Evolutionary conservation across 2,329 filamentous ascomycete species (phyloP), one percentile per base, ranked within the genome.

Genomic region (Xenosphaeropsis pyriputrescens): DNA sequence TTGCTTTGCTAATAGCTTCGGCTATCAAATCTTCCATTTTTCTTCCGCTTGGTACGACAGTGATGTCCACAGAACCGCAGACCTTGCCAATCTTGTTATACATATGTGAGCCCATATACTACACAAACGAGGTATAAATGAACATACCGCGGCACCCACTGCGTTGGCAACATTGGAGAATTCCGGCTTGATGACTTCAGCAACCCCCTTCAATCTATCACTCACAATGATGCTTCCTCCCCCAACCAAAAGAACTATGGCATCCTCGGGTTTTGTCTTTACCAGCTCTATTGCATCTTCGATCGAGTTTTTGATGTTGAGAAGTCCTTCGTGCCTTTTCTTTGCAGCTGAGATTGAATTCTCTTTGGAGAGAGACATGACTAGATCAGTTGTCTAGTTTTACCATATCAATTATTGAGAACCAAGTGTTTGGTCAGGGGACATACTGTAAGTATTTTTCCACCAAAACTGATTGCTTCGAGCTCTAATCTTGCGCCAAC

Each of bases 91-190:
- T 72, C 0, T 19, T 19, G 5, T 5, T 19, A 8, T 19, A 19
- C 18, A 5, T 53, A 38, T 6, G 6, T 22, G 31, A 15, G 7
- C 29, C 46, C 18, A 40, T 35, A 13, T 30, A 5, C 32, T 6
- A n/a, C 8, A 35, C 15, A n/a, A 2, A 31, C 5, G n/a, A 6
- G 11, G n/a, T 8, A 9, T 19, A 8, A 19, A 19, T 19, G 18
- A 8, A 19, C 18, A 19, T 19, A 19, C 18, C 18, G 70, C 70
- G 1, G 70, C 70, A 4, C 70, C 70, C 2, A 75, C 65, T 0
- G 70, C 70, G 46, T 74, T 75, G 4, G 70, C 70, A 1, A 64
- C 67, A 37, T 66, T 67, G 35, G 67, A 61, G 34, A 63, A 63
- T 2, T 61, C 60, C 0, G 69, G 70, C 3, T 58, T 54, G 5